Conservation (phyloP, 768 basidiomycete genomes). For the Kwoniella heveanensis region DNA sequence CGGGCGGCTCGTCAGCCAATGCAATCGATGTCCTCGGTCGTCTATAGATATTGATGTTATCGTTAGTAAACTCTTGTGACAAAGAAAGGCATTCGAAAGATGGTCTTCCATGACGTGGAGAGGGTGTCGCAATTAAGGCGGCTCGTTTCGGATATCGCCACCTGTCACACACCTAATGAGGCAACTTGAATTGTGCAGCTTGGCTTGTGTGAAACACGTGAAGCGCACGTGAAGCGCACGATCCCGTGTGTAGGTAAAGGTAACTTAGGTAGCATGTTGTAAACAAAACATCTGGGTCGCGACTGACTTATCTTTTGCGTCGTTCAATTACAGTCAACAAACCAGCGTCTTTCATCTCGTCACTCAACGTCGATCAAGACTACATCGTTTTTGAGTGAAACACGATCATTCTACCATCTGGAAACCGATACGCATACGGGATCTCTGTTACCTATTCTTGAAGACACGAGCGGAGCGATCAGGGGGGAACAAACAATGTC, state of each 20-base stretch:
- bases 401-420: too few species aligned
- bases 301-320: slow-evolving; percentile 3
- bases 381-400: too few species aligned
- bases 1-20: too few species aligned
- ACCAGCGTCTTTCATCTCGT: too few species aligned
- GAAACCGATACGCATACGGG: too few species aligned
- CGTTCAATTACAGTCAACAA: too few species aligned
- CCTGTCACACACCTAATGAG: not conserved
- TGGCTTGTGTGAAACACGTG: not conserved
- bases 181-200: not conserved
- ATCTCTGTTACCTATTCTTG: too few species aligned
- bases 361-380: too few species aligned
- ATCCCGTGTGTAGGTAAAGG: too few species aligned
- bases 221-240: not conserved
- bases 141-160: slow-evolving; percentile 11
- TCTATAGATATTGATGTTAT: not conserved
- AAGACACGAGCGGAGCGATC: too few species aligned
- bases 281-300: not conserved
- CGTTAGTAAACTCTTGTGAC: not conserved
- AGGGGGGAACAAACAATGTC: not conserved
- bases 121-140: not conserved
- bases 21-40: not conserved
- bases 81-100: not conserved
- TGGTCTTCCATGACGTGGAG: slow-evolving; percentile 4
- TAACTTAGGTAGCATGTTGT: too few species aligned